Conservation (phyloP, 1,284 basidiomycete genomes). For the Coniferiporia sulphurascens region DNA sequence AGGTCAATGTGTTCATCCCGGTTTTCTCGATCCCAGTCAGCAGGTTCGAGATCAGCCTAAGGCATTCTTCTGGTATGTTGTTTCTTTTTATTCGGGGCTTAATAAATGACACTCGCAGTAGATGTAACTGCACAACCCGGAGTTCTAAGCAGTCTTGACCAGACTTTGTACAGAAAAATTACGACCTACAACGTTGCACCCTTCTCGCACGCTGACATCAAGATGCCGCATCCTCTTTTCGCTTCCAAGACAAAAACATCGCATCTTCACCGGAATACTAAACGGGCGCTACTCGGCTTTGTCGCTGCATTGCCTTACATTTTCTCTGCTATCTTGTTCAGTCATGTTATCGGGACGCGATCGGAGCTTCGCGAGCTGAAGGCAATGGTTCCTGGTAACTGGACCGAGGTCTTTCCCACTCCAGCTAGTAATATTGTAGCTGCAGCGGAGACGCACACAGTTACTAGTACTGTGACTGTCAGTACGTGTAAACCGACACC, state of each 20-base stretch:
- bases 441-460: conserved; percentile 2
- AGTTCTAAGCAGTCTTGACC: neutral
- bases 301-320: conserved; percentile 5
- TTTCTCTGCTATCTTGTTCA: conserved; percentile 1
- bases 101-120: neutral
- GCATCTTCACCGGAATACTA: neutral
- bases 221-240: conserved; percentile 7
- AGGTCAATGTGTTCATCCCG: conserved; percentile 49
- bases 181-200: conserved; percentile 12
- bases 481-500: neutral
- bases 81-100: neutral
- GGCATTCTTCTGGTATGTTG: conserved; percentile 44
- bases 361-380: conserved; percentile 8
- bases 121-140: neutral
- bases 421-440: neutral
- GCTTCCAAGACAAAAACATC: neutral
- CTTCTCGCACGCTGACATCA: conserved; percentile 13
- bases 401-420: neutral
- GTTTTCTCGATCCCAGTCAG: conserved; percentile 64
- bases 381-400: neutral
- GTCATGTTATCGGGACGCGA: conserved; percentile 6
- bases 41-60: conserved; percentile 56
- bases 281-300: neutral
- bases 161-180: neutral
- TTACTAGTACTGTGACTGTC: conserved; percentile 10